Conservation (phyloP, 2,329 filamentous ascomycete genomes). For the Fusarium poae region DNA sequence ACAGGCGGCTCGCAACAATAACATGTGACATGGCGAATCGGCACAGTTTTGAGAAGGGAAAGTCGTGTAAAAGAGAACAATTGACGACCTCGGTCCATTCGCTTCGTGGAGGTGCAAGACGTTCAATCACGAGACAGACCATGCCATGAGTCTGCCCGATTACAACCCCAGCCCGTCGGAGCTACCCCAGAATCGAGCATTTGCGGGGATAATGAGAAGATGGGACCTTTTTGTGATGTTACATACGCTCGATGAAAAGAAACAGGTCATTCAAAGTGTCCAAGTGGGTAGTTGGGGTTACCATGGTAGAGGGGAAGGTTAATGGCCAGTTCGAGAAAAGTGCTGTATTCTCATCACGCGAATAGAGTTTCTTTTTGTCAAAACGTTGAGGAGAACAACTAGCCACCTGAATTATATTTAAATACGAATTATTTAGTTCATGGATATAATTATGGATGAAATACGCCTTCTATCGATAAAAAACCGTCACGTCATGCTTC, state of each 20-base stretch:
- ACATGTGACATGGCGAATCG: slow-evolving; percentile 17
- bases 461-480: background rate
- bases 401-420: background rate
- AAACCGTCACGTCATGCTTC: background rate
- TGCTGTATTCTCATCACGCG: background rate
- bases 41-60: slow-evolving; percentile 15
- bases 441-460: no score
- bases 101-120: slow-evolving; percentile 52
- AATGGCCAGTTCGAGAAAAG: no score
- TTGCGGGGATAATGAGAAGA: slow-evolving; percentile 43
- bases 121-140: slow-evolving; percentile 56
- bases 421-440: background rate
- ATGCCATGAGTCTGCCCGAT: slow-evolving; percentile 56
- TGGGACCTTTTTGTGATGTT: slow-evolving; percentile 51
- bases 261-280: slow-evolving; percentile 16
- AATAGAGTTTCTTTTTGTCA: background rate
- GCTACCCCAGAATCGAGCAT: slow-evolving; percentile 46
- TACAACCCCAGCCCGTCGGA: slow-evolving; percentile 50
- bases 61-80: slow-evolving; percentile 43
- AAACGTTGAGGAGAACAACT: background rate
- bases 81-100: slow-evolving; percentile 51
- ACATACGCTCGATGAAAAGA: slow-evolving; percentile 48
- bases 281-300: slow-evolving; percentile 35
- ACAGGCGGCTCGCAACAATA: slow-evolving; percentile 19
- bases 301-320: slow-evolving; percentile 6